Percentiles rank a stretch among this genome's conserved stretches.
phyloP scores from a whole-genome alignment of 257 asterid genomes.

The Schizonepeta tenuifolia region DNA sequence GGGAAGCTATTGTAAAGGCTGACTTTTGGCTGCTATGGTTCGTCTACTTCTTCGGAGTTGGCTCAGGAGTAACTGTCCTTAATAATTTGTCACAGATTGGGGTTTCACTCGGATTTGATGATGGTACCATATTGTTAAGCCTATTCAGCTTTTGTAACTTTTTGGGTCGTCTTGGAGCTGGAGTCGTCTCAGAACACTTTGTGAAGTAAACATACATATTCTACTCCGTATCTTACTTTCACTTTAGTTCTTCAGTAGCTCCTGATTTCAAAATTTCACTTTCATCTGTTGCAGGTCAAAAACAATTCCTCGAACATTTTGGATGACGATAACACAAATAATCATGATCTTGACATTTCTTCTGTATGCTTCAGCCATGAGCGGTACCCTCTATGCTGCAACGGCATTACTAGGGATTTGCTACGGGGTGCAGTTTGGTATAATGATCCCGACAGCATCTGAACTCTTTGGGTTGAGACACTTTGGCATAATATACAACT shows the following conservation, averaged over 20 bases:
- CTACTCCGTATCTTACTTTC: not conserved
- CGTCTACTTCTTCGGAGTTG: conserved; percentile 86
- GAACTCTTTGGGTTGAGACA: conserved; percentile 95
- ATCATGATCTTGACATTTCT: conserved; percentile 82
- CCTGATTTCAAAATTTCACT: not conserved
- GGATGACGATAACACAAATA: conserved; percentile 77
- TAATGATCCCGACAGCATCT: conserved; percentile 90
- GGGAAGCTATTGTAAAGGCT: conserved; percentile 88
- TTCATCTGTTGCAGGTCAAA: conserved; percentile 61
- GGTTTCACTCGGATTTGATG: conserved; percentile 61
- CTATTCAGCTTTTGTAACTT: conserved; percentile 94
- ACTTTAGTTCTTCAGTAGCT: not conserved
- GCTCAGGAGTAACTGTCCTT: conserved; percentile 87
- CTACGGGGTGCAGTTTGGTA: conserved; percentile 80
- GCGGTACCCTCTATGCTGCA: conserved; percentile 78
- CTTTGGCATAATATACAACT: conserved; percentile 83
- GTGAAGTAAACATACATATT: conserved; percentile 59
- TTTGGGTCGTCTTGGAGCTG: conserved; percentile 88
- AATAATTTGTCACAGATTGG: conserved; percentile 96
- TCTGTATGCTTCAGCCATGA: conserved; percentile 80
- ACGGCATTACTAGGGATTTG: conserved; percentile 95
- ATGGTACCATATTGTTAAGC: conserved; percentile 72
- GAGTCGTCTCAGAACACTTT: conserved; percentile 83
- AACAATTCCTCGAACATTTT: conserved; percentile 80
- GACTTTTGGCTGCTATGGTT: conserved; percentile 97